Evolutionary conservation across 495 filamentous ascomycete genomes (phyloP).

Genomic region (Haplographium delicatum): DNA sequence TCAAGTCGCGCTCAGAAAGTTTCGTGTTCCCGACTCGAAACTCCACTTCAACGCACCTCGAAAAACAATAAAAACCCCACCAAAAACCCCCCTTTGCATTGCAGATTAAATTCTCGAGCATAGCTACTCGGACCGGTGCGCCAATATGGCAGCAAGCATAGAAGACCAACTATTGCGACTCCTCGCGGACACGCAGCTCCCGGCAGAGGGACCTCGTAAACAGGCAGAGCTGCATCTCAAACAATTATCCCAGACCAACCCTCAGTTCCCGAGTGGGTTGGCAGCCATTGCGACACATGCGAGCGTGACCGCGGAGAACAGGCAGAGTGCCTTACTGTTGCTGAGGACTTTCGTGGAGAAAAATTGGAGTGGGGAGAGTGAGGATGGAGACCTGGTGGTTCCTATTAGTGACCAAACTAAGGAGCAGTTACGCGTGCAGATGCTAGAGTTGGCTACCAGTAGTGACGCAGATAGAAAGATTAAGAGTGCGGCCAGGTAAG

Average conservation of each 20-base stretch:
- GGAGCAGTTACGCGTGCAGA: constrained; percentile 57
- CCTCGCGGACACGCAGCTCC: constrained; percentile 72
- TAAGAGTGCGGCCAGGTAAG: constrained; percentile 68
- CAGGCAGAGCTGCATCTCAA: constrained; percentile 74
- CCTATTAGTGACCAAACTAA: constrained; percentile 62
- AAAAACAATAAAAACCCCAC: constrained; percentile 3
- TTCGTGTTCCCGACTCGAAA: constrained; percentile 8
- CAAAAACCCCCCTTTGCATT: background rate
- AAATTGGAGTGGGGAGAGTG: constrained; percentile 59
- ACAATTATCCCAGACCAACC: constrained; percentile 50
- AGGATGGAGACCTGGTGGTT: constrained; percentile 58
- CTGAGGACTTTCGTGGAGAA: constrained; percentile 76
- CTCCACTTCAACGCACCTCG: background rate
- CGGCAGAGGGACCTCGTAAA: constrained; percentile 63
- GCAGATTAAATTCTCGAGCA: constrained; percentile 2
- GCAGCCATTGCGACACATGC: constrained; percentile 71
- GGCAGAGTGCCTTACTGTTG: constrained; percentile 76
- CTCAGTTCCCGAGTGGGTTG: constrained; percentile 71
- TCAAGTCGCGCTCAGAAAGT: constrained; percentile 9
- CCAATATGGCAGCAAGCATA: constrained; percentile 19
- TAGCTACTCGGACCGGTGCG: background rate
- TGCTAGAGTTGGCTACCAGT: constrained; percentile 75
- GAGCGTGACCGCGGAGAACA: constrained; percentile 61
- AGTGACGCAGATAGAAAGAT: constrained; percentile 76
- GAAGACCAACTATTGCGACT: constrained; percentile 80